Conservation (phyloP, 192 early-diverging fungal genomes). For the Mortierella hygrophila region DNA sequence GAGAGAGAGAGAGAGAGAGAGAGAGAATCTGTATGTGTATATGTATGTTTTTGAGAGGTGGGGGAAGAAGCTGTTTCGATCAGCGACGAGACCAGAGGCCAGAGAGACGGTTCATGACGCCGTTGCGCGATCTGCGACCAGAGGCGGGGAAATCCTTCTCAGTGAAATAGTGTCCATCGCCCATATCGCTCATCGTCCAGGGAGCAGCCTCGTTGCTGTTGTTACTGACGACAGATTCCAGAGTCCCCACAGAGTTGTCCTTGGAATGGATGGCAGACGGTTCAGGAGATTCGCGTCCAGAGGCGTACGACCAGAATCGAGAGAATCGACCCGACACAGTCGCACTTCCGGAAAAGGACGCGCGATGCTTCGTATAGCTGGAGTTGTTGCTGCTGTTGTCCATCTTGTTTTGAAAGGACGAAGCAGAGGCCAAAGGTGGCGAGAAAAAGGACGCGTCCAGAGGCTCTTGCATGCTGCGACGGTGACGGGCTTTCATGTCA, state of each 20-base stretch:
- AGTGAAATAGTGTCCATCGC: too few species aligned
- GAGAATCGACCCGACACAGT: slow-evolving; percentile 51
- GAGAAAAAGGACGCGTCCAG: not conserved
- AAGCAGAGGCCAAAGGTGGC: not conserved
- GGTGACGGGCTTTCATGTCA: not conserved
- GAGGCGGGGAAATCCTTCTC: slow-evolving; percentile 6
- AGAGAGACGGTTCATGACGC: slow-evolving; percentile 34
- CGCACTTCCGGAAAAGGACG: slow-evolving; percentile 42
- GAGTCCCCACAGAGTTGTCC: slow-evolving; percentile 6
- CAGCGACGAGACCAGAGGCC: slow-evolving; percentile 38
- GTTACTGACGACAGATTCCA: not conserved
- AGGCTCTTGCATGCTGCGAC: slow-evolving; percentile 41
- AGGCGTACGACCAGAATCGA: slow-evolving; percentile 30
- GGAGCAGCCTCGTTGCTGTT: not conserved
- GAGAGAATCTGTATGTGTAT: not conserved
- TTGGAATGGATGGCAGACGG: not conserved
- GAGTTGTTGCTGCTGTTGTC: not conserved
- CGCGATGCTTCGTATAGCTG: not conserved
- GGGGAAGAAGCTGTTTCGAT: not conserved
- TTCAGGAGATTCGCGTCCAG: slow-evolving; percentile 11
- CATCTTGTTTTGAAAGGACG: slow-evolving; percentile 8
- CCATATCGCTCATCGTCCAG: not conserved
- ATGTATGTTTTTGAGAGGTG: too few species aligned
- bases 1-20: not conserved
- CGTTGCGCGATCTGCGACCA: not conserved